Conservation (phyloP, 2,329 filamentous ascomycete species). For the Aspergillus luchuensis region DNA sequence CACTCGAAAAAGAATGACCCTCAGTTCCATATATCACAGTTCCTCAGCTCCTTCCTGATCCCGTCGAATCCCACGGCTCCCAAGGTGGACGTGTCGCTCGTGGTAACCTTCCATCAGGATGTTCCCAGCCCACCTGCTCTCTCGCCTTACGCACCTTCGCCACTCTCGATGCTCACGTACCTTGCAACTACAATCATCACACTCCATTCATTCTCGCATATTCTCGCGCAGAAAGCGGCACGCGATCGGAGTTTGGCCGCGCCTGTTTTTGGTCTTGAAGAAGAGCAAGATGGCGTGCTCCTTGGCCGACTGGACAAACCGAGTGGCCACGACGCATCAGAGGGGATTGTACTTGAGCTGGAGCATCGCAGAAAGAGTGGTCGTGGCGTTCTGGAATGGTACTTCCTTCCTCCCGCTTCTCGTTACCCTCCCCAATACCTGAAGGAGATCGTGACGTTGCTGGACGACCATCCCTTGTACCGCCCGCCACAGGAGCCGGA, state of each 20-base stretch:
- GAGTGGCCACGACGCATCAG: conserved; percentile 42
- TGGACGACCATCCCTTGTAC: conserved; percentile 77
- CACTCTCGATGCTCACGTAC: conserved; percentile 73
- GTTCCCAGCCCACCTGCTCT: conserved; percentile 58
- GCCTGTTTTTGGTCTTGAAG: conserved; percentile 76
- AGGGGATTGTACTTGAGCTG: conserved; percentile 75
- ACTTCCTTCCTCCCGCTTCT: conserved; percentile 56
- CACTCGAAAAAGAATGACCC: conserved; percentile 42
- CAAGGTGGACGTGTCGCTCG: conserved; percentile 61
- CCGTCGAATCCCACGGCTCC: conserved; percentile 45
- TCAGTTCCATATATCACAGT: conserved; percentile 63
- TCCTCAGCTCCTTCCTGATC: conserved; percentile 69
- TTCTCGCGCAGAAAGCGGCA: conserved; percentile 73
- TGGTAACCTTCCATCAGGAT: conserved; percentile 82
- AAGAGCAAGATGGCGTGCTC: conserved; percentile 76
- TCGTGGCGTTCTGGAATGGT: conserved; percentile 71
- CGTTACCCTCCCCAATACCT: conserved; percentile 48
- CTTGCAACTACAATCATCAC: conserved; percentile 85
- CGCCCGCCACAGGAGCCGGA: conserved; percentile 49
- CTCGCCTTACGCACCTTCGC: conserved; percentile 59
- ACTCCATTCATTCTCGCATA: conserved; percentile 71
- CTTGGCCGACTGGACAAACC: conserved; percentile 58
- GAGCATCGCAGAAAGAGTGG: conserved; percentile 85
- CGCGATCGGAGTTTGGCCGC: conserved; percentile 72
- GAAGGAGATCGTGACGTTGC: conserved; percentile 59